Evolutionary conservation across 2,329 filamentous ascomycete species (phyloP), one percentile per base, ranked within the genome.

Genomic region (Gyromitra esculenta): DNA sequence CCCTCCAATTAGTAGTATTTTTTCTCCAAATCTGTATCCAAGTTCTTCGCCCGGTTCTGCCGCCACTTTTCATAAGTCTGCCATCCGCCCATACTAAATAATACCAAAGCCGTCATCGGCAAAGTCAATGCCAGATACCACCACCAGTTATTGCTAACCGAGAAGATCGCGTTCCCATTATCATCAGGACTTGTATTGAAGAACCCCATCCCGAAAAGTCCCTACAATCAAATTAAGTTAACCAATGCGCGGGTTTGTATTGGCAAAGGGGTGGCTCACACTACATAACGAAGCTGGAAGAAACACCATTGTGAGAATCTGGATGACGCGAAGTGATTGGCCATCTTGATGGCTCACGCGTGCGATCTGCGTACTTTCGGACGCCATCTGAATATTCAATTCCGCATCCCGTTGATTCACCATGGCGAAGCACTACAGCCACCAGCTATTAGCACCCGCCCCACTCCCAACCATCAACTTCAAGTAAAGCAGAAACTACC

Each of bases 141-240:
- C 70, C 70, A 73, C 70, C 70, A 73, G 18, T 73, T 73, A 8
- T 35, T 18, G 6, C 70, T 73, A 39, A 73, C 52, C 1, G 70
- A 73, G 41, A 73, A 73, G 31, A 21, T 48, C 1, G 15, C 15
- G 13, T 67, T 43, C 4, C 70, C 70, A 0, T 60, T n/a, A 2
- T 52, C 62, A 18, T 73, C 70, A 2, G 50, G 18, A 18, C 60
- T 39, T 1, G 70, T 73, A 37, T 60, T 59, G 18, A 73, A 73
- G 21, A 67, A 73, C 11, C 60, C 70, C 70, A 73, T 73, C 5
- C 70, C 70, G 35, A 73, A 73, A 8, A 73, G 66, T 13, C 70
- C 70, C 70, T 73, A 37, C 11, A 59, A n/a, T 2, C 7, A 8
- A 59, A n/a, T 6, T 1, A 39, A 7, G 6, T 39, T 13, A 21